These are phyloP conservation scores for Thuja plicata DNA, from an alignment of 83 land plant species.

Conservation along the genomic window DNA sequence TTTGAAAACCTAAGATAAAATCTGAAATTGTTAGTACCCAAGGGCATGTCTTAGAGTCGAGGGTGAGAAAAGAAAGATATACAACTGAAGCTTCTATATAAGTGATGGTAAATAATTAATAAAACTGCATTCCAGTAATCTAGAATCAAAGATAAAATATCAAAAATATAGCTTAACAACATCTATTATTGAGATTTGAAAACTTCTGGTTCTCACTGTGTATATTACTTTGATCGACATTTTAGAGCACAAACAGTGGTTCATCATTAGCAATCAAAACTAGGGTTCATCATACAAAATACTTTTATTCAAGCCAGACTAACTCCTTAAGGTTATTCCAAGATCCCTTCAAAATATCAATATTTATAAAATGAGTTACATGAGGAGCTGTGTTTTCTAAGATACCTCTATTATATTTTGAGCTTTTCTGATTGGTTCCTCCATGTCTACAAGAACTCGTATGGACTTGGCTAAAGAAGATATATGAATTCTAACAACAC, in stretches of 20 bases:
- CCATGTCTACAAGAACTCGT: conserved; percentile 85
- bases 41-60: conserved; percentile 24
- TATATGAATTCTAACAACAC: conserved; percentile 42
- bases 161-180: not conserved
- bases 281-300: not conserved
- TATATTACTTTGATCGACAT: too few species aligned
- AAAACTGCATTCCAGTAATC: conserved; percentile 39
- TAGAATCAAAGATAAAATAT: not conserved
- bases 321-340: not conserved
- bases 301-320: not conserved
- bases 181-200: not conserved
- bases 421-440: conserved; percentile 86
- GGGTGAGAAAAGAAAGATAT: conserved; percentile 41
- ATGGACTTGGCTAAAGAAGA: conserved; percentile 77
- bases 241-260: too few species aligned
- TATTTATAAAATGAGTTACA: not conserved
- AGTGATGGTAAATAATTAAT: conserved; percentile 38
- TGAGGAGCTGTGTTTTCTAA: not conserved
- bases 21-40: conserved; percentile 28
- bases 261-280: too few species aligned
- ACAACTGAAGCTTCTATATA: conserved; percentile 52
- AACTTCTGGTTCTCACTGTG: too few species aligned
- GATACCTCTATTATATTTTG: conserved; percentile 80
- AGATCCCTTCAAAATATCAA: not conserved
- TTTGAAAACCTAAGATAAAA: not conserved